Evolutionary conservation across 148 eudicot species (phyloP).

Genomic region (Amaranthus cruentus): DNA sequence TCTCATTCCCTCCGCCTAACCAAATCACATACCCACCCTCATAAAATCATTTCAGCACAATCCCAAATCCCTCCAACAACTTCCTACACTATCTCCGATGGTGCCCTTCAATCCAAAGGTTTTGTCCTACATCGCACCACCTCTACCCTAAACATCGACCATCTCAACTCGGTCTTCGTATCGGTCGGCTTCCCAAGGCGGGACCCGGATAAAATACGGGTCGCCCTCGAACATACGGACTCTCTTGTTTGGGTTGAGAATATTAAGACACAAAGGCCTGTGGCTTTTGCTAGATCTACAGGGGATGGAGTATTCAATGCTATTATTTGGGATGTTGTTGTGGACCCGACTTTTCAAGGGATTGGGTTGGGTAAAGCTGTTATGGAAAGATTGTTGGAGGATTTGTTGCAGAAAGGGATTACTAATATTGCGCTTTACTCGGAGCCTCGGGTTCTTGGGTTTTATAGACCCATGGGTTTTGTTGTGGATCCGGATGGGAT

Average conservation of each 20-base stretch:
- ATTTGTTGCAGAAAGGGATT: conserved; percentile 61
- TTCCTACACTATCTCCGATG: conserved; percentile 48
- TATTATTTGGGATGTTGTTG: conserved; percentile 95
- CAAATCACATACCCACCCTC: conserved; percentile 13
- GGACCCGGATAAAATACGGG: conserved; percentile 62
- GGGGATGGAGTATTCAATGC: conserved; percentile 96
- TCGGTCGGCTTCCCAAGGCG: conserved; percentile 91
- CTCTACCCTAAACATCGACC: conserved; percentile 59
- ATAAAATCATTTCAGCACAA: conserved; percentile 27
- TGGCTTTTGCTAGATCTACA: conserved; percentile 90
- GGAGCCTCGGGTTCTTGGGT: conserved; percentile 93
- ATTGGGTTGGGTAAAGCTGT: conserved; percentile 86
- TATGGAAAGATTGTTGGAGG: conserved; percentile 66
- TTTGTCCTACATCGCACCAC: conserved; percentile 51
- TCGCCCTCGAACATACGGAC: conserved; percentile 67
- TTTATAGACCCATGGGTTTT: conserved; percentile 80
- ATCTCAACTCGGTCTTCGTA: conserved; percentile 77
- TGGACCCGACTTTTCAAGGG: conserved; percentile 87
- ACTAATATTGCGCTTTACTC: conserved; percentile 76
- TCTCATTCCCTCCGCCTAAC: conserved; percentile 13
- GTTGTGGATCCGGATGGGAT: conserved; percentile 94
- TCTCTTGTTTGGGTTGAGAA: conserved; percentile 65
- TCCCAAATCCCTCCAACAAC: conserved; percentile 17
- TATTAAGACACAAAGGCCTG: conserved; percentile 59
- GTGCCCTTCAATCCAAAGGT: conserved; percentile 51